These are phyloP conservation scores for Sphenostylis stenocarpa DNA, from an alignment of 306 rosid genomes.

Conservation along the genomic window DNA sequence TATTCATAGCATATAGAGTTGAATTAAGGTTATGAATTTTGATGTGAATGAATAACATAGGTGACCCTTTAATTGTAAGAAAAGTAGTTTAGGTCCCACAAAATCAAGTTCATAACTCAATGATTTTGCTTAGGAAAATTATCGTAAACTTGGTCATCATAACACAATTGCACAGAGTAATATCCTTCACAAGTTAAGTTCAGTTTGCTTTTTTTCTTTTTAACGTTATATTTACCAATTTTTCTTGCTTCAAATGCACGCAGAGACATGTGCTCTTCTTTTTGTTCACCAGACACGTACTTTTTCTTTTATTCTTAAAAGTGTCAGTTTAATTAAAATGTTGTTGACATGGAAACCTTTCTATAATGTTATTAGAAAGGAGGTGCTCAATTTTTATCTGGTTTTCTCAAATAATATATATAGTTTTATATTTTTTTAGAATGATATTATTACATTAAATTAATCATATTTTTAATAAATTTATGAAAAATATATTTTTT, in stretches of 20 bases:
- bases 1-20: too few relatives aligned
- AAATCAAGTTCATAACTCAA: background rate
- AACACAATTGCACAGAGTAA: too few relatives aligned
- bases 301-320: background rate
- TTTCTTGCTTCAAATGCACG: conserved; percentile 26
- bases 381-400: too few relatives aligned
- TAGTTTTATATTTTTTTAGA: too few relatives aligned
- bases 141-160: background rate
- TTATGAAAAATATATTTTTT: too few relatives aligned
- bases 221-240: background rate
- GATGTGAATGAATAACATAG: too few relatives aligned
- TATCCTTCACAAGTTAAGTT: background rate
- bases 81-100: conserved; percentile 37
- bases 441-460: too few relatives aligned
- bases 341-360: too few relatives aligned
- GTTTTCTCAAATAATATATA: too few relatives aligned
- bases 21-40: too few relatives aligned
- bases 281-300: background rate
- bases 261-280: background rate
- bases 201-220: background rate
- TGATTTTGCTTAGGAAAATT: background rate
- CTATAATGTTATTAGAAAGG: too few relatives aligned
- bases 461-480: too few relatives aligned
- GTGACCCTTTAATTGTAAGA: conserved; percentile 41
- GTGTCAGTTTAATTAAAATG: background rate